Percentiles rank a stretch among this genome's conserved stretches.
These are phyloP conservation scores for Lithohypha guttulata DNA, from an alignment of 2,329 filamentous ascomycete genomes.

Conservation along the genomic window DNA sequence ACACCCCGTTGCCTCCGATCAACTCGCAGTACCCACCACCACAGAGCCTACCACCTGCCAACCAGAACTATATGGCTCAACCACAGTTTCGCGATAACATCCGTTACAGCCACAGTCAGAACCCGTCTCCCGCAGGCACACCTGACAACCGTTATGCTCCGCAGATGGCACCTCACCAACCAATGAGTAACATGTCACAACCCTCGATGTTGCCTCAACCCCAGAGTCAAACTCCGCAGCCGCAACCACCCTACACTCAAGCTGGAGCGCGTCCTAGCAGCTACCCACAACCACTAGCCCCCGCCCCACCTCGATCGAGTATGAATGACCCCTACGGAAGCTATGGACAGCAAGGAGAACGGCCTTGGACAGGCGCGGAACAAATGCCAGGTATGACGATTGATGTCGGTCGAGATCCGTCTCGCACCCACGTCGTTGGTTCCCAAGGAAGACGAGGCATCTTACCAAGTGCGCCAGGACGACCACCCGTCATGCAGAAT, in stretches of 20 bases:
- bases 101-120: slow-evolving; percentile 31
- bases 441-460: slow-evolving; percentile 89
- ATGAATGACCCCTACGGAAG: slow-evolving; percentile 53
- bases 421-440: slow-evolving; percentile 74
- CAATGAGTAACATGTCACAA: slow-evolving; percentile 33
- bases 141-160: slow-evolving; percentile 20
- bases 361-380: slow-evolving; percentile 31
- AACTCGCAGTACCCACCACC: slow-evolving; percentile 28
- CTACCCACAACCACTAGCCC: slow-evolving; percentile 66
- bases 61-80: slow-evolving; percentile 19
- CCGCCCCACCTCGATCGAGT: slow-evolving; percentile 49
- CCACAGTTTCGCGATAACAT: slow-evolving; percentile 20
- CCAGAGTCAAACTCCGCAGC: slow-evolving; percentile 31
- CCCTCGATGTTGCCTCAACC: slow-evolving; percentile 33
- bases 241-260: slow-evolving; percentile 34
- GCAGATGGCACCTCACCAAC: slow-evolving; percentile 32
- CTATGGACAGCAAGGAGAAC: slow-evolving; percentile 46
- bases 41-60: slow-evolving; percentile 31
- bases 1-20: slow-evolving; percentile 36
- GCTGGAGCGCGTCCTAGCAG: slow-evolving; percentile 52
- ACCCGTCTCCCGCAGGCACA: slow-evolving; percentile 30
- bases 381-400: slow-evolving; percentile 30
- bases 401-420: slow-evolving; percentile 33
- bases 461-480: slow-evolving; percentile 77
- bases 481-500: slow-evolving; percentile 61